Evolutionary conservation across 2,329 filamentous ascomycete species (phyloP).

Genomic region (Hymenoscyphus fructigenus): DNA sequence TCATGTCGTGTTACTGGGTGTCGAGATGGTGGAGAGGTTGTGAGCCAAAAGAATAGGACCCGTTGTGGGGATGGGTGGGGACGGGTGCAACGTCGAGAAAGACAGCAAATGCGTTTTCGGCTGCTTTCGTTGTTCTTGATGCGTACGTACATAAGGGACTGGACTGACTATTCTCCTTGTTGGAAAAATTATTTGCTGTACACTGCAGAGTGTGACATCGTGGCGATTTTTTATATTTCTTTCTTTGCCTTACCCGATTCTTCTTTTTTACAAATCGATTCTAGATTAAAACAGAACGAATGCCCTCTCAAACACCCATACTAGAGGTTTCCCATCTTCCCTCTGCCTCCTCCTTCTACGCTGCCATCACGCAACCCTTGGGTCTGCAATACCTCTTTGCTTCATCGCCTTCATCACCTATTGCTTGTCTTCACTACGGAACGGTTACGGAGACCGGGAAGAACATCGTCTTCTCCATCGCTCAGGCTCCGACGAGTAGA

Average conservation of each 20-base stretch:
- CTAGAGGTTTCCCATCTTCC: constrained; percentile 73
- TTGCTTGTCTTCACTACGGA: constrained; percentile 38
- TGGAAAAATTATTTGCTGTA: constrained; percentile 4
- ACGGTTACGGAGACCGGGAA: constrained; percentile 39
- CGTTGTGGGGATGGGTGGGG: constrained; percentile 8
- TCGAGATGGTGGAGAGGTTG: constrained; percentile 8
- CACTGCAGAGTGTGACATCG: constrained; percentile 5
- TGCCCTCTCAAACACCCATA: constrained; percentile 39
- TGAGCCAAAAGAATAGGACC: constrained; percentile 4
- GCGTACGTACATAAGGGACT: constrained; percentile 14
- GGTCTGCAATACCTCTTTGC: constrained; percentile 67
- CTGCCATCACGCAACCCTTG: constrained; percentile 73
- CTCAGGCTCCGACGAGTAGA: constrained; percentile 44
- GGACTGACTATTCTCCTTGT: constrained; percentile 1
- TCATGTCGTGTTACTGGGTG: constrained; percentile 5
- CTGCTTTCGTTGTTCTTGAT: constrained; percentile 14
- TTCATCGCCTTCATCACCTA: constrained; percentile 20
- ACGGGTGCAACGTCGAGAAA: constrained; percentile 1
- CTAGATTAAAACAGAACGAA: not conserved
- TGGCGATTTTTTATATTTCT: constrained; percentile 1
- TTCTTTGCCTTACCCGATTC: not conserved
- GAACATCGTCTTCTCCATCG: constrained; percentile 42
- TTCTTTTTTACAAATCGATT: not conserved
- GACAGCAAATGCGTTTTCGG: constrained; percentile 7
- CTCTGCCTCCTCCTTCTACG: constrained; percentile 79